Percentiles rank a stretch among this genome's conserved stretches.
phyloP scores from a whole-genome alignment of 306 rosid genomes.

The Cucurbita moschata region DNA sequence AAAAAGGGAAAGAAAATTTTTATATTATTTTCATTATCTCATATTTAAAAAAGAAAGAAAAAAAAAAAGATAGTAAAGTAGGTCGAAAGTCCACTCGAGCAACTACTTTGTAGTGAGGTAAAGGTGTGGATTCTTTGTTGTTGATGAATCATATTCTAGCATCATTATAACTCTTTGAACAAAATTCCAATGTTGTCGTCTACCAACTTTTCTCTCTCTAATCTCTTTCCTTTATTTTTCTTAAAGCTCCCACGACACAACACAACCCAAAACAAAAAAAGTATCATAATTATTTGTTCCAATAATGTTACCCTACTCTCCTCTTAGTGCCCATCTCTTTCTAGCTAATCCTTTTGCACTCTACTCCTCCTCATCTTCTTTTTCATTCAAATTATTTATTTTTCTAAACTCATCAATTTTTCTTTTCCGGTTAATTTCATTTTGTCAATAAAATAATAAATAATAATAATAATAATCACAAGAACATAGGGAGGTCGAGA shows the following conservation, averaged over 20 bases:
- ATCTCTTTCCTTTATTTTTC: slow-evolving; percentile 10
- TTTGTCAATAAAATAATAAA: no score
- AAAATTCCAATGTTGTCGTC: slow-evolving; percentile 27
- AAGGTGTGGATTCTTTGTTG: neutral
- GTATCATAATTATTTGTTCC: slow-evolving; percentile 15
- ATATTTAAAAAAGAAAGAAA: neutral
- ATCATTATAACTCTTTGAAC: slow-evolving; percentile 6
- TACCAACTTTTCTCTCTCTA: slow-evolving; percentile 36
- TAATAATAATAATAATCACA: no score
- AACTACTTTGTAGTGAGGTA: slow-evolving; percentile 4
- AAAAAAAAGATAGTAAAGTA: slow-evolving; percentile 3
- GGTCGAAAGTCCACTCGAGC: slow-evolving; percentile 7
- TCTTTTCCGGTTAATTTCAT: no score
- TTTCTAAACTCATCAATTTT: no score
- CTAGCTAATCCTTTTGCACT: slow-evolving; percentile 14
- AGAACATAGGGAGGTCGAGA: neutral
- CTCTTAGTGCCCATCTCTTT: slow-evolving; percentile 46
- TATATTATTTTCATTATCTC: no score
- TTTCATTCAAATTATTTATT: neutral
- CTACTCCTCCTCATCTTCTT: neutral
- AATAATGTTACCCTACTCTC: neutral
- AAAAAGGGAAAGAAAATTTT: neutral
- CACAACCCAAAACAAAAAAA: slow-evolving; percentile 12
- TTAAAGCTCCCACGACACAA: slow-evolving; percentile 16
- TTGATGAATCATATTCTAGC: slow-evolving; percentile 12